Evolutionary conservation across 2,329 filamentous ascomycete genomes (phyloP), one percentile per base, ranked within the genome.

Genomic region (Teratosphaeria zuluensis): DNA sequence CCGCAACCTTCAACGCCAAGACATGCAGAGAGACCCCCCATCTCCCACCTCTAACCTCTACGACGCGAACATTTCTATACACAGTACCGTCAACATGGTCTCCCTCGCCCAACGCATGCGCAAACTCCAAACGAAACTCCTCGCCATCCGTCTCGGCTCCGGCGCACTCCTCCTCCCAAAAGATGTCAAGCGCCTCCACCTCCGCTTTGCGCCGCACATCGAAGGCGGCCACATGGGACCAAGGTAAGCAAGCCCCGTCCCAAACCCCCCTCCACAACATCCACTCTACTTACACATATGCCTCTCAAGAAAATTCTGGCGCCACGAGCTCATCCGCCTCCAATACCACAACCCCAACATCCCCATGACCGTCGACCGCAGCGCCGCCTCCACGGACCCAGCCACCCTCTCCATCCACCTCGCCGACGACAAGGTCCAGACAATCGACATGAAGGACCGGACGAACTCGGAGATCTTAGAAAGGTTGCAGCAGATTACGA

Each of bases 281-380:
- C n/a, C n/a, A n/a, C n/a, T n/a, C n/a, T n/a, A n/a, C n/a, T n/a
- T n/a, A n/a, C n/a, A n/a, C n/a, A n/a, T n/a, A n/a, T n/a, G n/a
- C n/a, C n/a, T n/a, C n/a, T n/a, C n/a, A n/a, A n/a, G n/a, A 69
- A 90, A 90, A 77, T 96, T 99, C 81, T 96, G 90, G 89, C 84
- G 83, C 63, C 79, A 86, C 61, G 87, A 85, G 71, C 85, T 97
- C 54, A 89, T 90, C 24, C 84, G 90, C 59, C 80, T 99, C 65
- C 96, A 99, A 80, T 99, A 86, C 78, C 88, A 95, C 80, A 99
- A 99, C 73, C 94, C 94, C 0, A 77, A 84, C 12, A 74, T 96
- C 53, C 84, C 87, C 51, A 95, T 97, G 82, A 85, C 89, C 60
- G 84, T 96, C 67, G 86, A 87, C 73, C 87, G 89, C 60, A 85